A percentile compares a stretch with the other conserved stretches of the same genome.
Conservation (phyloP, 331 rosid species). For the Quercus tomentella region DNA sequence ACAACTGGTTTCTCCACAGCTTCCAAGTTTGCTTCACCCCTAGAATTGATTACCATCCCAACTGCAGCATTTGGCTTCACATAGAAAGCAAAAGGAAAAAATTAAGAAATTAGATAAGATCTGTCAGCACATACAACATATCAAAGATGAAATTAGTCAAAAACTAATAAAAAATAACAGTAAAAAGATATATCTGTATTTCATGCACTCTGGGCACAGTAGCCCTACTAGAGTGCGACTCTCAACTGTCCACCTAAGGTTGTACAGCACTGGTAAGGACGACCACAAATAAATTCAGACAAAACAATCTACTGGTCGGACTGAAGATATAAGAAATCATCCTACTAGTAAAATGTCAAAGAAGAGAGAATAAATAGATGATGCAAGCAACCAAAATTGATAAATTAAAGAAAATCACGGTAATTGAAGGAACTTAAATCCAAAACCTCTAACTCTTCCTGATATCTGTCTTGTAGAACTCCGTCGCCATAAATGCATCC, state of each 20-base stretch:
- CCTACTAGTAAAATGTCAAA: neutral
- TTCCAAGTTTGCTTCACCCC: slow-evolving; percentile 31
- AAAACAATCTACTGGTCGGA: slow-evolving; percentile 15
- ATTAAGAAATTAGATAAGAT: slow-evolving; percentile 18
- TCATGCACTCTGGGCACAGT: neutral
- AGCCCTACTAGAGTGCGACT: neutral
- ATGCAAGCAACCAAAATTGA: neutral
- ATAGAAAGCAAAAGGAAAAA: slow-evolving; percentile 14
- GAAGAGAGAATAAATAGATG: neutral
- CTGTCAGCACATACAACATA: slow-evolving; percentile 25
- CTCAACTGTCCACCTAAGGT: neutral
- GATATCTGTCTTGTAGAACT: slow-evolving; percentile 28
- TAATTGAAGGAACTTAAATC: slow-evolving; percentile 35
- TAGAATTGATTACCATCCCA: slow-evolving; percentile 44
- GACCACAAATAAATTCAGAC: neutral
- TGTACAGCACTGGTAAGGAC: slow-evolving; percentile 6
- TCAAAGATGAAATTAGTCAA: neutral
- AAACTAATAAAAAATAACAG: neutral
- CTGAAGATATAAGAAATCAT: slow-evolving; percentile 11
- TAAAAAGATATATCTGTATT: neutral
- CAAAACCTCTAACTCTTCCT: slow-evolving; percentile 61
- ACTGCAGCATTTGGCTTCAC: slow-evolving; percentile 54
- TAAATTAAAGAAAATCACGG: neutral
- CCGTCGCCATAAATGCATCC: slow-evolving; percentile 21
- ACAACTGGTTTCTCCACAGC: slow-evolving; percentile 37